Conservation (phyloP, 352 stramenopile species). For the Globisporangium canariense region DNA sequence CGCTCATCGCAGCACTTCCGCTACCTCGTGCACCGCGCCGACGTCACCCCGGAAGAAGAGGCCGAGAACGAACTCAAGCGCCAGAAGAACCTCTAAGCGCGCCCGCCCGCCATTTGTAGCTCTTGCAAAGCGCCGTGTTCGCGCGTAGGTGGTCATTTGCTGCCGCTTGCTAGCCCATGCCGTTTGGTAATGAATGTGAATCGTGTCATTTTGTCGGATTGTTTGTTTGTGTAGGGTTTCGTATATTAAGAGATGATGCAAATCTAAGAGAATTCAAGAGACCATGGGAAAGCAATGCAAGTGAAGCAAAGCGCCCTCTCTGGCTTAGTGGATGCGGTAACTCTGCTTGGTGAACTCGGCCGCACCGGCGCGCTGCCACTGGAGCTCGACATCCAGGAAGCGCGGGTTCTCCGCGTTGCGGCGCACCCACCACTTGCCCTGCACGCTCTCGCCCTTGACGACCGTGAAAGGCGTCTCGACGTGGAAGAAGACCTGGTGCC, state of each 20-base stretch:
- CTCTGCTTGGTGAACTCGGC: conserved; percentile 44
- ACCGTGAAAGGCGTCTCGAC: conserved; percentile 79
- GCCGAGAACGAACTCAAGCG: conserved; percentile 51
- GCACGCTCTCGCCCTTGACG: conserved; percentile 66
- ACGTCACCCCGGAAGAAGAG: conserved; percentile 50
- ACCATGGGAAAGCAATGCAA: neutral
- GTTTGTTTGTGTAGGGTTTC: neutral
- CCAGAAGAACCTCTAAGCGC: conserved; percentile 49
- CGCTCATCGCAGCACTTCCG: conserved; percentile 64
- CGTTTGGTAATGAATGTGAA: neutral
- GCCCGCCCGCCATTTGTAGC: neutral
- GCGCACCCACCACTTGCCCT: conserved; percentile 83
- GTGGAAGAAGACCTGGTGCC: conserved; percentile 99
- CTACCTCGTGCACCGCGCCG: conserved; percentile 59
- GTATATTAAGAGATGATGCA: conserved; percentile 1
- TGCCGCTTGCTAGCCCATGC: neutral
- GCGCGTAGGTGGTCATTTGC: neutral
- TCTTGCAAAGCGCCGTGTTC: neutral
- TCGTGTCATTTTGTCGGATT: neutral
- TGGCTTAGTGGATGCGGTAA: conserved; percentile 75
- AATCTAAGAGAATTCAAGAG: neutral
- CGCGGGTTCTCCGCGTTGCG: conserved; percentile 92
- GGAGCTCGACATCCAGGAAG: conserved; percentile 90
- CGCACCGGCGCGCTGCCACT: conserved; percentile 59
- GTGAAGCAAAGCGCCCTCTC: neutral